phyloP scores from a whole-genome alignment of 805 yeast species.

The Maudiozyma bulderi region DNA sequence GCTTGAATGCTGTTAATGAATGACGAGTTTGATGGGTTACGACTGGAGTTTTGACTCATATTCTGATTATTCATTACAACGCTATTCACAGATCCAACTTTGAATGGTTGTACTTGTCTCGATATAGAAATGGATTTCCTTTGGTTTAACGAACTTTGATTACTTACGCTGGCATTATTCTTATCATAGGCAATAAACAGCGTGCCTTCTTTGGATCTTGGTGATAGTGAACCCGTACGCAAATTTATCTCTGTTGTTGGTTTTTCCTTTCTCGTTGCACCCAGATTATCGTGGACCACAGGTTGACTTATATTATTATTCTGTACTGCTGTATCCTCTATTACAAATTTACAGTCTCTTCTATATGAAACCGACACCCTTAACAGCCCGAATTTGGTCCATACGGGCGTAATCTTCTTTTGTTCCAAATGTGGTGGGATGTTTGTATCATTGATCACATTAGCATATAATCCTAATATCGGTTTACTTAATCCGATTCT shows the following conservation, averaged over 20 bases:
- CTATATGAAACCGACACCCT: slow-evolving; percentile 74
- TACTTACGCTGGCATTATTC: slow-evolving; percentile 1
- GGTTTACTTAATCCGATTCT: slow-evolving; percentile 75
- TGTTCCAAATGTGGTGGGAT: slow-evolving; percentile 46
- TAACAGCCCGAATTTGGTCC: slow-evolving; percentile 66
- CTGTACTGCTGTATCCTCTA: slow-evolving; percentile 19
- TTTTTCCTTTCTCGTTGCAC: not conserved
- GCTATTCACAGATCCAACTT: slow-evolving; percentile 30
- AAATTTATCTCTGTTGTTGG: not conserved
- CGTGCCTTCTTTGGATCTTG: slow-evolving; percentile 1
- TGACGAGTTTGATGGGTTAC: slow-evolving; percentile 38
- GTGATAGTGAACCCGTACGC: slow-evolving; percentile 7
- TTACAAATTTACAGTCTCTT: slow-evolving; percentile 53
- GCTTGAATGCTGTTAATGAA: slow-evolving; percentile 32
- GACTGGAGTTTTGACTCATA: slow-evolving; percentile 24
- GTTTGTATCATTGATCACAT: slow-evolving; percentile 29
- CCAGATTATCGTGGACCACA: not conserved
- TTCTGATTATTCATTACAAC: slow-evolving; percentile 13
- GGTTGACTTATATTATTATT: not conserved
- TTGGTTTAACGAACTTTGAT: slow-evolving; percentile 2
- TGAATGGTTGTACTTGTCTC: slow-evolving; percentile 28
- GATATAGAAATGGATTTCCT: slow-evolving; percentile 16
- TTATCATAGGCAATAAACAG: slow-evolving; percentile 1
- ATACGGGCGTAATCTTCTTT: slow-evolving; percentile 57
- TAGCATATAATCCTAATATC: slow-evolving; percentile 34